Base-by-base conservation (phyloP, 495 filamentous ascomycete species). In the Aspergillus wentii region DNA sequence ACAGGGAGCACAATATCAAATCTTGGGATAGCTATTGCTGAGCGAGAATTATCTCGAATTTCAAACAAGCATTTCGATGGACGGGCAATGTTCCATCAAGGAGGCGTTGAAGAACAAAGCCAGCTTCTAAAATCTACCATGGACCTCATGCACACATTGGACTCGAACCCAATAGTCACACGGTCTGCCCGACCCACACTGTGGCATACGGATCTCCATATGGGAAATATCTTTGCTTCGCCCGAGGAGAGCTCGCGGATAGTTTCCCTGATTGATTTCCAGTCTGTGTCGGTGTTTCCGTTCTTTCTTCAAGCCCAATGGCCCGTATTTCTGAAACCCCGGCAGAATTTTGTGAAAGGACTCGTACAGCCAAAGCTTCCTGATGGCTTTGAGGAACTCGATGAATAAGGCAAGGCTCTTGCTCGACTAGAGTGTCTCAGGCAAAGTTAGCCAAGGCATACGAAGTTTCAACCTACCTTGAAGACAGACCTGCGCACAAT, bases 191-290 rank as follows among this genome's bases (percentile, higher is more conserved):
- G 57, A 35, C 53, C 54, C 26, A 62, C 49, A n/a, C 33, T 66
- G 23, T 64, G 56, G 54, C 54, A 66, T 31, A 58, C 57, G n/a
- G 62, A 66, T 46, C 51, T 63, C 23, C 47, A 63, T 21, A 57
- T 59, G 52, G 61, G 57, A 28, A 66, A 66, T 32, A 62, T 66
- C 13, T 63, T 46, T 36, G 55, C 61, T 22, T 33, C 38, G 8
- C 38, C 50, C 2, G 33, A 54, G 13, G 46, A 61, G 7, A 31
- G 25, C 14, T 51, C 45, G 20, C 46, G 30, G 34, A 62, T 64
- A 35, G 36, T 49, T 27, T 51, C 49, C 14, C 17, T 61, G 6
- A 59, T 64, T 32, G 60, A 64, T 33, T 49, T 50, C 28, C 55
- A 66, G 41, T 56, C 52, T 16, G 45, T 44, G 16, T 51, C 43